A percentile compares a stretch with the other conserved stretches of the same genome.
Evolutionary conservation across 352 stramenopile species (phyloP).

Genomic region (Phytopythium delawarense): DNA sequence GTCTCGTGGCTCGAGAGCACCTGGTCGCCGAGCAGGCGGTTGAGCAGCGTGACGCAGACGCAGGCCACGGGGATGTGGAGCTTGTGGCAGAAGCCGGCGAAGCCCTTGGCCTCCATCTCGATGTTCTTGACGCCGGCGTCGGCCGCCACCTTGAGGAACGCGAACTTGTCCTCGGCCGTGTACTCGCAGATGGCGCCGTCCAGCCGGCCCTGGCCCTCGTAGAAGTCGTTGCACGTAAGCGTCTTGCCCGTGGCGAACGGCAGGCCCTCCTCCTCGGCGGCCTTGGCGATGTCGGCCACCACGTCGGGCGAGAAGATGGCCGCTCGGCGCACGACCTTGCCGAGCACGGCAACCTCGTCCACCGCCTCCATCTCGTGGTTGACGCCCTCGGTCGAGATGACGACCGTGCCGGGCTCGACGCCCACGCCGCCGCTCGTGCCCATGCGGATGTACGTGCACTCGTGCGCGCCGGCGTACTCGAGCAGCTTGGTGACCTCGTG

Average conservation of each 20-base stretch:
- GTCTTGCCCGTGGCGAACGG: conserved; percentile 76
- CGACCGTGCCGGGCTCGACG: conserved; percentile 72
- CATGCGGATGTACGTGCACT: conserved; percentile 74
- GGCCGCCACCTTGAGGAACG: conserved; percentile 52
- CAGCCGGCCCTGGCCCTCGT: conserved; percentile 79
- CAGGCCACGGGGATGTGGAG: conserved; percentile 71
- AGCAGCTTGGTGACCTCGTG: conserved; percentile 85
- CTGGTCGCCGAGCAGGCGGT: conserved; percentile 77
- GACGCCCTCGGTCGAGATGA: conserved; percentile 77
- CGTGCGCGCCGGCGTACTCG: conserved; percentile 55
- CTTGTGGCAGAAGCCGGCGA: conserved; percentile 74
- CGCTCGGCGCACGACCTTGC: conserved; percentile 41
- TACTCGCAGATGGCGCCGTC: conserved; percentile 81
- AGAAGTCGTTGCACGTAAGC: conserved; percentile 83
- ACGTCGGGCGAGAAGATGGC: conserved; percentile 56
- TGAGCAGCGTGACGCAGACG: conserved; percentile 73
- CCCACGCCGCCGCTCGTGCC: conserved; percentile 76
- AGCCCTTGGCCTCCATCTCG: conserved; percentile 77
- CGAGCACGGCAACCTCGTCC: conserved; percentile 62
- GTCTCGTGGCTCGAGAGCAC: conserved; percentile 54
- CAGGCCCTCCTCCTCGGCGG: conserved; percentile 42
- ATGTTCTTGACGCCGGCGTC: conserved; percentile 75
- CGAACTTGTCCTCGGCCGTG: conserved; percentile 72
- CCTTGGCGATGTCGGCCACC: conserved; percentile 42
- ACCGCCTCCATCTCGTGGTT: conserved; percentile 76